phyloP scores from a whole-genome alignment of 257 asterid species.

The Solanum clarkiae region DNA sequence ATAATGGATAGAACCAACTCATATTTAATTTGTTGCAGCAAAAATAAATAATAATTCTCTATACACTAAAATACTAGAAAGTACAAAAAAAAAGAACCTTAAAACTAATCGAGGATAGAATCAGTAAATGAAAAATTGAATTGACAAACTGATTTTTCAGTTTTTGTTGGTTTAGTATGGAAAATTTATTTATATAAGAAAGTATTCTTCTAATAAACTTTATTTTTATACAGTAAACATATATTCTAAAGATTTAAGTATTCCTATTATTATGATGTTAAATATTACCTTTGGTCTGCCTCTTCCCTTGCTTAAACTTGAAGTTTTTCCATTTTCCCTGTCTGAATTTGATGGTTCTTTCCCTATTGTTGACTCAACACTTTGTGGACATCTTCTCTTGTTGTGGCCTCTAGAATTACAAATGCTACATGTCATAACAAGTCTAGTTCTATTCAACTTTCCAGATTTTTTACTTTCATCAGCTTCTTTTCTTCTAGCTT shows the following conservation, averaged over 20 bases:
- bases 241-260: neutral
- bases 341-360: too few relatives aligned
- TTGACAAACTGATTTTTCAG: neutral
- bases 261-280: neutral
- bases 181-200: neutral
- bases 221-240: neutral
- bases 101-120: neutral
- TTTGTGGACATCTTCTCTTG: neutral
- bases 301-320: neutral
- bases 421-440: neutral
- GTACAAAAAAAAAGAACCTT: neutral
- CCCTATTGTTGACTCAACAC: neutral
- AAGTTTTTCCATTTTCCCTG: neutral
- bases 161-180: neutral
- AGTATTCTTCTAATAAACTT: neutral
- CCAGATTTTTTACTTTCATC: neutral
- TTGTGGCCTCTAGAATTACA: neutral
- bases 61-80: too few relatives aligned
- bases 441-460: neutral
- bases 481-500: neutral
- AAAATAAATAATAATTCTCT: neutral
- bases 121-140: neutral
- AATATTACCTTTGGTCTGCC: too few relatives aligned
- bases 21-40: neutral
- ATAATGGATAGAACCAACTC: neutral